Evolutionary conservation across 108 stramenopile genomes (phyloP), one percentile per base, ranked within the genome.

Genomic region (Conticribra guillardii): DNA sequence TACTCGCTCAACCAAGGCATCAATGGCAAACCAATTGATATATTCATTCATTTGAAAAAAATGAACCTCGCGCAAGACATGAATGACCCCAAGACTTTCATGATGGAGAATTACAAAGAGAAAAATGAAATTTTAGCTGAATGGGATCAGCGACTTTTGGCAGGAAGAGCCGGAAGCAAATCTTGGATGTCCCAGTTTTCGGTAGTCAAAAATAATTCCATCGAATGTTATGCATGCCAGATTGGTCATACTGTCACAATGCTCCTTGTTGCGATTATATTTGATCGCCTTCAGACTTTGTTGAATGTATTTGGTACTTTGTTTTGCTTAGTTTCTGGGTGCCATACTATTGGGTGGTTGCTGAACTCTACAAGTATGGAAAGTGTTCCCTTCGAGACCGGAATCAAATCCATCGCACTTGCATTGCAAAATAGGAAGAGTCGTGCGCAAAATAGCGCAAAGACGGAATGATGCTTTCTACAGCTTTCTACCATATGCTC

Each of bases 381-480:
- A 53, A 56, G 52, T 31, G 74, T 83, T 3, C 82, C 82, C 11
- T 83, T 83, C 48, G 82, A 83, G 33, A 83, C 82, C 17, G 79
- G 82, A 53, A 80, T 83, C 8, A 83, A 83, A 54, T 34, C 73
- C 2, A 47, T 74, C 16, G 64, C 59, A 5, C n/a, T 37, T 26
- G 8, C 24, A 23, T 24, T 70, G 0, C 11, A 51, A 17, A 60
- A 14, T 19, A 58, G 47, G 32, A 70, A n/a, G n/a, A n/a, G n/a
- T n/a, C n/a, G n/a, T n/a, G n/a, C n/a, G n/a, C n/a, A n/a, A n/a
- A n/a, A n/a, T n/a, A n/a, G n/a, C n/a, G n/a, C n/a, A n/a, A n/a
- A n/a, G n/a, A n/a, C n/a, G n/a, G n/a, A n/a, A n/a, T n/a, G n/a
- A n/a, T n/a, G n/a, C n/a, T n/a, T n/a, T n/a, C n/a, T n/a, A n/a